Conservation (phyloP, 23 red algal species). For the Gracilaria domingensis region DNA sequence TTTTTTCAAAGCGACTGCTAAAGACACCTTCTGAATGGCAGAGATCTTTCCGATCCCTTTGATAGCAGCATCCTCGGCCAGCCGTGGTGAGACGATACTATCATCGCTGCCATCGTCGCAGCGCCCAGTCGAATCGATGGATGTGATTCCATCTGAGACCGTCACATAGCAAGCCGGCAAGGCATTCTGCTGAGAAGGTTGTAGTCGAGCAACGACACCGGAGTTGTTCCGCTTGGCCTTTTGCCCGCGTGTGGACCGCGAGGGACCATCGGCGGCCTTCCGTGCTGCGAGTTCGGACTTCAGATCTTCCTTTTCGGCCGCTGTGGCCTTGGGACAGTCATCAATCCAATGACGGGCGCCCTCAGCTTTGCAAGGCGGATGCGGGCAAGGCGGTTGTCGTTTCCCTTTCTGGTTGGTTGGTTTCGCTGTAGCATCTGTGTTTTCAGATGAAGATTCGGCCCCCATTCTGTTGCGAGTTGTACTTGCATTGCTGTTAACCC, state of each 20-base stretch:
- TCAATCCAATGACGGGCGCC: constrained; percentile 18
- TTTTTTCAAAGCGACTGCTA: constrained; percentile 10
- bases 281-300: background rate
- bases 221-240: background rate
- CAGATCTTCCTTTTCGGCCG: background rate
- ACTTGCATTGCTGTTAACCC: too few species aligned
- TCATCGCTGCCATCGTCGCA: constrained; percentile 12
- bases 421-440: too few species aligned
- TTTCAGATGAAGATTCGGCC: too few species aligned
- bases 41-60: constrained; percentile 6
- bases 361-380: too few species aligned
- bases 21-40: background rate
- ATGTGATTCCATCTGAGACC: constrained; percentile 3
- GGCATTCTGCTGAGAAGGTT: background rate
- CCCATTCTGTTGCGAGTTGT: too few species aligned
- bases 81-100: background rate
- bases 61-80: background rate
- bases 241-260: background rate
- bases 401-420: too few species aligned
- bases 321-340: background rate
- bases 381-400: too few species aligned
- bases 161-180: background rate
- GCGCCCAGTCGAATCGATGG: background rate
- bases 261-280: background rate
- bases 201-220: background rate